Evolutionary conservation across 2,329 filamentous ascomycete genomes (phyloP).

Genomic region (Aureobasidium sp.): DNA sequence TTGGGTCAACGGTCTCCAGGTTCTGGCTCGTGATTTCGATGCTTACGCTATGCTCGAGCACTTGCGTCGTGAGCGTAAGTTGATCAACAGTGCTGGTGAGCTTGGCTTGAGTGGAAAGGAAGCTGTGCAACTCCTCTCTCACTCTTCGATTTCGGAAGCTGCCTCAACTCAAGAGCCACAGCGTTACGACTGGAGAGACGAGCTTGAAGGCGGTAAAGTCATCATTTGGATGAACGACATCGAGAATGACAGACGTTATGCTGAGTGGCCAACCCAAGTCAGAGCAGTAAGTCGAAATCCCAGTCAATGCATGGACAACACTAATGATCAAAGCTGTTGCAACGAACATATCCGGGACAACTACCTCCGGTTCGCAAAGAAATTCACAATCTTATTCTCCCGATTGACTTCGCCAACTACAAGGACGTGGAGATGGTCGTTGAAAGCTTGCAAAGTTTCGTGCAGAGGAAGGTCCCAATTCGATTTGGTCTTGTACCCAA

Average conservation of each 20-base stretch:
- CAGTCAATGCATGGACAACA: conserved; percentile 7
- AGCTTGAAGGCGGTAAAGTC: conserved; percentile 68
- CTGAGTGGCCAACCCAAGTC: conserved; percentile 58
- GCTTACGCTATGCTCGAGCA: conserved; percentile 76
- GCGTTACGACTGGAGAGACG: conserved; percentile 86
- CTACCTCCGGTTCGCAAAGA: conserved; percentile 73
- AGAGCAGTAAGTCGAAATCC: conserved; percentile 47
- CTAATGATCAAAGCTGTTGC: conserved; percentile 53
- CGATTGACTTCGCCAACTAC: conserved; percentile 65
- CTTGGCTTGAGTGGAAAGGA: conserved; percentile 71
- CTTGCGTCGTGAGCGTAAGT: conserved; percentile 68
- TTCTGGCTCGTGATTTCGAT: conserved; percentile 77
- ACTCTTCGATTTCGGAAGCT: conserved; percentile 60
- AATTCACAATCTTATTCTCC: conserved; percentile 75
- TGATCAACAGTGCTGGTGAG: conserved; percentile 65
- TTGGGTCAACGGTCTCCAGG: conserved; percentile 91
- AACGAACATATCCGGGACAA: conserved; percentile 74
- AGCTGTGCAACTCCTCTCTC: conserved; percentile 69
- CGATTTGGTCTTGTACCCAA: conserved; percentile 81
- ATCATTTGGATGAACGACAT: conserved; percentile 94
- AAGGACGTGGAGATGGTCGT: conserved; percentile 62
- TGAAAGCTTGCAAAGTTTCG: conserved; percentile 60
- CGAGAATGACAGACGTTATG: conserved; percentile 79
- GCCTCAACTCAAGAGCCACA: conserved; percentile 53
- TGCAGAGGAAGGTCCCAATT: conserved; percentile 72